Conservation (phyloP, 108 stramenopile genomes). For the Fistulifera pelliculosa region DNA sequence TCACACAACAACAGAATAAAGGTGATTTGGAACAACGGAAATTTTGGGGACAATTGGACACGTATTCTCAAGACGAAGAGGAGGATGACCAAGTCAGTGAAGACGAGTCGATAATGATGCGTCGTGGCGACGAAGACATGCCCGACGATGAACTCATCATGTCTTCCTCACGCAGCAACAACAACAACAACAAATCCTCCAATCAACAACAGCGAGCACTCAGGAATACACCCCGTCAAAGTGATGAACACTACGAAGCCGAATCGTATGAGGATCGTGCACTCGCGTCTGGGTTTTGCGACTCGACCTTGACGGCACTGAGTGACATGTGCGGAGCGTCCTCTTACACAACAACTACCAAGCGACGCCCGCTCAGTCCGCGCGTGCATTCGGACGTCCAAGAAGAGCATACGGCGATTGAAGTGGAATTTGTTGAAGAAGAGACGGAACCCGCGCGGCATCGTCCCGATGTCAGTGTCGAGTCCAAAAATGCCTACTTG, state of each 20-base stretch:
- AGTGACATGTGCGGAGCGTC: slow-evolving; percentile 5
- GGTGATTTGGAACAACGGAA: neutral
- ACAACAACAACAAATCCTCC: no score
- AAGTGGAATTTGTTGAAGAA: slow-evolving; percentile 57
- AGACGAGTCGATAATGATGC: neutral
- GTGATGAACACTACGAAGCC: neutral
- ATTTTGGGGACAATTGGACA: slow-evolving; percentile 7
- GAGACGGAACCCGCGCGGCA: slow-evolving; percentile 1
- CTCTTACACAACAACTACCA: neutral
- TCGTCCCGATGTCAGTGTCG: no score
- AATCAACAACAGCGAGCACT: neutral
- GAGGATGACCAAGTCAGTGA: neutral
- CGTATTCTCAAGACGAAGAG: neutral
- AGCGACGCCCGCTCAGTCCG: neutral
- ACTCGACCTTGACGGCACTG: slow-evolving; percentile 5
- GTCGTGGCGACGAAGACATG: neutral
- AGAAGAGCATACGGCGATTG: slow-evolving; percentile 60
- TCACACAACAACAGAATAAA: neutral
- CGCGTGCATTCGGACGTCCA: neutral
- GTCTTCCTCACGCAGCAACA: no score
- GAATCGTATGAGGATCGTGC: neutral
- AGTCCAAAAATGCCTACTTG: slow-evolving; percentile 18
- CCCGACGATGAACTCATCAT: slow-evolving; percentile 5
- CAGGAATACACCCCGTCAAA: neutral
- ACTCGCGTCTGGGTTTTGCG: slow-evolving; percentile 7